phyloP scores from a whole-genome alignment of 805 yeast genomes.

The Metschnikowia corniflorae region DNA sequence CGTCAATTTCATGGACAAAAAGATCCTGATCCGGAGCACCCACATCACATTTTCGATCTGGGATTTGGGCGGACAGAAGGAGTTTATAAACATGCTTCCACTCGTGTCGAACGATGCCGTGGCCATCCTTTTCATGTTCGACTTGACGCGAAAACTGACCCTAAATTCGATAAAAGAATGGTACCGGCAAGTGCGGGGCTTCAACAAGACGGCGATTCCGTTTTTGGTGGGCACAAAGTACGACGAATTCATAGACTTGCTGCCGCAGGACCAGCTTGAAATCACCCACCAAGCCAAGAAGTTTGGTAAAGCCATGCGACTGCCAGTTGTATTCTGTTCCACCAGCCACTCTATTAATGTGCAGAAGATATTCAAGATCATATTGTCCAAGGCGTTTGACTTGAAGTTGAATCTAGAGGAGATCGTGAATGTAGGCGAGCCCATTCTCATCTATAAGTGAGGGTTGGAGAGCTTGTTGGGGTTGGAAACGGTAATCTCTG shows the following conservation, averaged over 20 bases:
- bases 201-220: conserved; percentile 88
- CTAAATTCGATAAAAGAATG: conserved; percentile 88
- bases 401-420: conserved; percentile 80
- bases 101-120: conserved; percentile 89
- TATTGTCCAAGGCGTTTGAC: conserved; percentile 87
- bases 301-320: conserved; percentile 86
- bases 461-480: not conserved
- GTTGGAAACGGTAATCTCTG: too few species aligned
- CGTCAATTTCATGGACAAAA: conserved; percentile 91
- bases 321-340: conserved; percentile 82
- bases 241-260: conserved; percentile 77
- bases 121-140: conserved; percentile 84
- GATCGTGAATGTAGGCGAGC: conserved; percentile 84
- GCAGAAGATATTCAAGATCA: conserved; percentile 88
- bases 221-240: conserved; percentile 90
- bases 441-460: conserved; percentile 65
- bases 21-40: conserved; percentile 77
- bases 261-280: conserved; percentile 77
- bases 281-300: conserved; percentile 77
- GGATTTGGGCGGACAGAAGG: conserved; percentile 96
- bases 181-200: conserved; percentile 89
- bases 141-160: conserved; percentile 80
- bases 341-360: conserved; percentile 90
- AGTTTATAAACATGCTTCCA: conserved; percentile 93
- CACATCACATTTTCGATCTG: conserved; percentile 88